Evolutionary conservation across 2,329 filamentous ascomycete species (phyloP).

Genomic region (Phialophora chinensis): DNA sequence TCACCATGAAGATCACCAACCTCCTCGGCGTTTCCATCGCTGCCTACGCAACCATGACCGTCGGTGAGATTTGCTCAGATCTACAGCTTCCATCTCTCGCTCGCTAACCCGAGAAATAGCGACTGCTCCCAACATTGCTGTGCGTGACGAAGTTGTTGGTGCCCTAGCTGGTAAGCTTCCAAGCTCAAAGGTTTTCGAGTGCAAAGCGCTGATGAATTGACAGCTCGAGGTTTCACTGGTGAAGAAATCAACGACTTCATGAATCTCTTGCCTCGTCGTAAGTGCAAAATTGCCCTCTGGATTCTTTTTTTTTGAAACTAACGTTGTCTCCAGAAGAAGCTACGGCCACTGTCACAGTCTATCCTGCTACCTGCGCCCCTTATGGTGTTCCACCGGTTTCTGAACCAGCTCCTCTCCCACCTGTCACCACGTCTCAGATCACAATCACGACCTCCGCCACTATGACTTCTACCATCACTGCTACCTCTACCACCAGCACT

Average conservation of each 20-base stretch:
- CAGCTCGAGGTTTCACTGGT: constrained; percentile 27
- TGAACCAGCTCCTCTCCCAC: constrained; percentile 6
- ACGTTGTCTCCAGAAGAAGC: constrained; percentile 23
- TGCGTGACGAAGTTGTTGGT: constrained; percentile 20
- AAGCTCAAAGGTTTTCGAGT: not conserved
- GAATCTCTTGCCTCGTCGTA: constrained; percentile 35
- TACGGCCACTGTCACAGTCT: constrained; percentile 22
- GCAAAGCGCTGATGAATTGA: constrained; percentile 11
- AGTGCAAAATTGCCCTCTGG: constrained; percentile 15
- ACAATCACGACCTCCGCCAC: constrained; percentile 15
- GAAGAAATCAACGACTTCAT: constrained; percentile 29
- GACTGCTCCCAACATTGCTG: constrained; percentile 9
- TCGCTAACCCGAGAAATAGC: constrained; percentile 28
- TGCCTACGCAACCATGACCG: constrained; percentile 20
- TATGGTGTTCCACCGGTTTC: constrained; percentile 7
- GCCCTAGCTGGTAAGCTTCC: constrained; percentile 28
- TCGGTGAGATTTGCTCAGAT: constrained; percentile 24
- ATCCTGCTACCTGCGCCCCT: constrained; percentile 18
- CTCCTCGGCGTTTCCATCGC: constrained; percentile 25
- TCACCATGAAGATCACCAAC: constrained; percentile 37
- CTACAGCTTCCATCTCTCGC: not conserved
- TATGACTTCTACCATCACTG: constrained; percentile 5
- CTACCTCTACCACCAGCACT: constrained; percentile 13
- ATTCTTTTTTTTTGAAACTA: constrained; percentile 16
- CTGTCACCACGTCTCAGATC: constrained; percentile 18